These are phyloP conservation scores for Asclepias syriaca DNA, from an alignment of 257 asterid species.

Conservation along the genomic window DNA sequence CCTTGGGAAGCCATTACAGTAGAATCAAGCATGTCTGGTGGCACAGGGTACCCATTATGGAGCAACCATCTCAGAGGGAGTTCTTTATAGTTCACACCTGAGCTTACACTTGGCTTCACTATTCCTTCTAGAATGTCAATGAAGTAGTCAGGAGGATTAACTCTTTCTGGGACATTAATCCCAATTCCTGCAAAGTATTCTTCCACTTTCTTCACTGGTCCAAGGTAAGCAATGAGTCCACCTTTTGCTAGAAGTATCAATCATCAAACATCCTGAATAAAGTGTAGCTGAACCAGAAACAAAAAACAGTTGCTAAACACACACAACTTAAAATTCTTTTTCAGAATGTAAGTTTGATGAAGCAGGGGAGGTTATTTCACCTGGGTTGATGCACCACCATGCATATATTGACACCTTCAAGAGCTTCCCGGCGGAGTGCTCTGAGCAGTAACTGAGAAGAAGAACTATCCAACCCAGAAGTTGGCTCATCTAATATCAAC, in stretches of 20 bases:
- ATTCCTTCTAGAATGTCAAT: conserved; percentile 95
- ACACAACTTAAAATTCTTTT: too few relatives aligned
- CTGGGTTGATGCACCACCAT: conserved; percentile 99
- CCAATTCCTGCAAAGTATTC: conserved; percentile 88
- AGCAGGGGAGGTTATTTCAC: conserved; percentile 24
- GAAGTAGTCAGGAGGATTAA: conserved; percentile 95
- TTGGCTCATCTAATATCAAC: conserved; percentile 93
- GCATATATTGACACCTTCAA: conserved; percentile 93
- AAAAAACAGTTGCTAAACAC: background rate
- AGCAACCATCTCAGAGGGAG: conserved; percentile 99
- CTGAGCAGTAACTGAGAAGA: conserved; percentile 85
- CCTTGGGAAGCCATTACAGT: conserved; percentile 49
- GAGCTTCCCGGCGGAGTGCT: conserved; percentile 98
- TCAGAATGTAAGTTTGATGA: too few relatives aligned
- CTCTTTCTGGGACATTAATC: conserved; percentile 80
- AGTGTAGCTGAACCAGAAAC: conserved; percentile 67
- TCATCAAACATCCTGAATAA: conserved; percentile 98
- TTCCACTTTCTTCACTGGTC: conserved; percentile 93
- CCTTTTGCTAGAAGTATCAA: conserved; percentile 97
- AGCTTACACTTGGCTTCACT: conserved; percentile 43
- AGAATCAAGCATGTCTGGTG: conserved; percentile 83
- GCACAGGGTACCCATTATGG: conserved; percentile 92
- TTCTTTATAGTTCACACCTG: conserved; percentile 67
- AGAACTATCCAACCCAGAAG: conserved; percentile 98
- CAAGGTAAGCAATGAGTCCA: conserved; percentile 91